Evolutionary conservation across 306 rosid genomes (phyloP).

Genomic region (Castanea crenata): DNA sequence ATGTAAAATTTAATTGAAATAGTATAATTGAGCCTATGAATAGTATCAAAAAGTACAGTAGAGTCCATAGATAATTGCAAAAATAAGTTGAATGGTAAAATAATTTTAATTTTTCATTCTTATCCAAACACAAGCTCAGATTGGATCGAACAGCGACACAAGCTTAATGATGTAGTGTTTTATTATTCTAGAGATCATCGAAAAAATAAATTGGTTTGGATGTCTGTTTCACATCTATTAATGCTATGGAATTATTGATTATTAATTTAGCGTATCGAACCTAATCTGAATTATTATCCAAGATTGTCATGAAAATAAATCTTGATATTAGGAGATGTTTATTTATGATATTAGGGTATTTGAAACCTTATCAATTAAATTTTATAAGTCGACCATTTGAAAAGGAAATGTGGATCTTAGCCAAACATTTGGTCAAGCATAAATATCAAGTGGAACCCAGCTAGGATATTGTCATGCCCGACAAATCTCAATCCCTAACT

Average conservation of each 20-base stretch:
- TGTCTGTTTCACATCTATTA: conserved; percentile 11
- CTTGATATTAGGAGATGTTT: conserved; percentile 18
- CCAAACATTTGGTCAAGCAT: conserved; percentile 20
- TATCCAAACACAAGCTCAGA: neutral
- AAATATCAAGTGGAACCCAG: conserved; percentile 15
- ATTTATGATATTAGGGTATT: neutral
- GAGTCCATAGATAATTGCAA: no score
- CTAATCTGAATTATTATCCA: neutral
- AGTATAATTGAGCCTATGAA: no score
- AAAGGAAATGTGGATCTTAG: conserved; percentile 12
- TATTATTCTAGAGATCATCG: conserved; percentile 1
- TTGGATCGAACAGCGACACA: neutral
- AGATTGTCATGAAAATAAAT: neutral
- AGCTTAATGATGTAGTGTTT: neutral
- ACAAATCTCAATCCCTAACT: neutral
- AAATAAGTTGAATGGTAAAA: no score
- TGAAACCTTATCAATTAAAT: neutral
- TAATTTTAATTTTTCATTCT: no score
- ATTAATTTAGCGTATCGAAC: neutral
- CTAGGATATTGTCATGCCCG: neutral
- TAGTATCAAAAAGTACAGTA: no score
- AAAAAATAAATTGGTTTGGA: neutral
- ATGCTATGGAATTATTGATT: neutral
- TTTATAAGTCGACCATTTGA: neutral
- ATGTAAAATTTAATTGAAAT: no score